Evolutionary conservation across 768 basidiomycete genomes (phyloP).

Genomic region (Collybia nuda): DNA sequence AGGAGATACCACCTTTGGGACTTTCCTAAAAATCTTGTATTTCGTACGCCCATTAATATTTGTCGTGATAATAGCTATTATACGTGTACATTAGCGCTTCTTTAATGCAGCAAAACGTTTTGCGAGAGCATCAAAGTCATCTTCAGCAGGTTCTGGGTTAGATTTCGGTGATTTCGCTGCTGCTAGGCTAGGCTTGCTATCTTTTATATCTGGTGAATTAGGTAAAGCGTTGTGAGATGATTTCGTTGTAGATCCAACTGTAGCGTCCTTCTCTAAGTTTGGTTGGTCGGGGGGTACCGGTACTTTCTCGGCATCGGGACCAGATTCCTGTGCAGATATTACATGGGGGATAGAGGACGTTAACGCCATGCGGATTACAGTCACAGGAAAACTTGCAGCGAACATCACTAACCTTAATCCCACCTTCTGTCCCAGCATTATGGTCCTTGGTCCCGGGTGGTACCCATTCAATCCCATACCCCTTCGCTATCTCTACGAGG

Average conservation of each 20-base stretch:
- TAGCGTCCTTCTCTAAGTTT: slow-evolving; percentile 27
- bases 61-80: background rate
- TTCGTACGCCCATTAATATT: too few relatives aligned
- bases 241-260: slow-evolving; percentile 30
- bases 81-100: slow-evolving; percentile 51
- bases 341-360: background rate
- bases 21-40: too few relatives aligned
- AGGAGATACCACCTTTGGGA: background rate
- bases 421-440: slow-evolving; percentile 27
- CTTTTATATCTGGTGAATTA: slow-evolving; percentile 21
- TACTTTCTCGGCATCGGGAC: slow-evolving; percentile 13
- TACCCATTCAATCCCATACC: slow-evolving; percentile 75
- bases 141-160: slow-evolving; percentile 39
- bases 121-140: slow-evolving; percentile 75
- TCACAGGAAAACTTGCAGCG: background rate
- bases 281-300: slow-evolving; percentile 11
- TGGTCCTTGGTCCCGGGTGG: slow-evolving; percentile 28
- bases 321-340: slow-evolving; percentile 14
- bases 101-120: slow-evolving; percentile 87
- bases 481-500: slow-evolving; percentile 85
- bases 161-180: slow-evolving; percentile 17
- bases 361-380: slow-evolving; percentile 5
- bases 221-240: slow-evolving; percentile 27
- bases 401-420: slow-evolving; percentile 36
- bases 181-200: slow-evolving; percentile 17